These are phyloP conservation scores for Eutrema heterophyllum DNA, from an alignment of 345 rosid genomes.

Conservation along the genomic window DNA sequence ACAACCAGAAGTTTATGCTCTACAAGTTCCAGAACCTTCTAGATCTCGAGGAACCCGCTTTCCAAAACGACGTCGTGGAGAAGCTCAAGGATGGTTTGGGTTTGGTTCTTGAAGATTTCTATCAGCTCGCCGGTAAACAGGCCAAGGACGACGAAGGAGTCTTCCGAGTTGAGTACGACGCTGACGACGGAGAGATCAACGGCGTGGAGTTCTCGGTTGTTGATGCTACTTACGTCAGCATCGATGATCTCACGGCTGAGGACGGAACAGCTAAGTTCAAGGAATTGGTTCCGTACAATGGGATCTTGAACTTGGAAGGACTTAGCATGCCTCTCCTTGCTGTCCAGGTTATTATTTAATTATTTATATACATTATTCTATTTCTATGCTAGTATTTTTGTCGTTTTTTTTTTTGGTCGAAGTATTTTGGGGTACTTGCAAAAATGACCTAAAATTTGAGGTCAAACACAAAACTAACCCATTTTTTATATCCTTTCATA, in stretches of 20 bases:
- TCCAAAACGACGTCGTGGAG: constrained; percentile 41
- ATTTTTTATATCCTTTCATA: too few relatives aligned
- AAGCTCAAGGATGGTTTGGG: constrained; percentile 70
- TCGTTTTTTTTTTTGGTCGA: background rate
- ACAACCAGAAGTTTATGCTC: constrained; percentile 85
- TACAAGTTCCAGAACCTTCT: constrained; percentile 40
- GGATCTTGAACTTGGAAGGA: constrained; percentile 74
- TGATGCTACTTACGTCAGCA: constrained; percentile 44
- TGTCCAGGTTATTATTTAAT: constrained; percentile 52
- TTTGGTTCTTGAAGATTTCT: constrained; percentile 64
- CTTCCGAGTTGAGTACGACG: constrained; percentile 70
- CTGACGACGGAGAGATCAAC: constrained; percentile 39
- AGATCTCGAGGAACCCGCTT: constrained; percentile 21
- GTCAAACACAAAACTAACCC: too few relatives aligned
- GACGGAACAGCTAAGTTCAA: constrained; percentile 51
- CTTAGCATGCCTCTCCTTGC: constrained; percentile 59
- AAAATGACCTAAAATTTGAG: too few relatives aligned
- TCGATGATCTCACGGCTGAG: constrained; percentile 62
- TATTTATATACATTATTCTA: background rate
- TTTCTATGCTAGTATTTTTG: background rate
- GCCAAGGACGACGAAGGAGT: constrained; percentile 83
- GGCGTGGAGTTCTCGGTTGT: constrained; percentile 84
- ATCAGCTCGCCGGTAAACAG: constrained; percentile 77
- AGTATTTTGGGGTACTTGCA: too few relatives aligned
- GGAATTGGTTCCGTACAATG: constrained; percentile 71